phyloP scores from a whole-genome alignment of 768 basidiomycete species.

The Russula lepida region DNA sequence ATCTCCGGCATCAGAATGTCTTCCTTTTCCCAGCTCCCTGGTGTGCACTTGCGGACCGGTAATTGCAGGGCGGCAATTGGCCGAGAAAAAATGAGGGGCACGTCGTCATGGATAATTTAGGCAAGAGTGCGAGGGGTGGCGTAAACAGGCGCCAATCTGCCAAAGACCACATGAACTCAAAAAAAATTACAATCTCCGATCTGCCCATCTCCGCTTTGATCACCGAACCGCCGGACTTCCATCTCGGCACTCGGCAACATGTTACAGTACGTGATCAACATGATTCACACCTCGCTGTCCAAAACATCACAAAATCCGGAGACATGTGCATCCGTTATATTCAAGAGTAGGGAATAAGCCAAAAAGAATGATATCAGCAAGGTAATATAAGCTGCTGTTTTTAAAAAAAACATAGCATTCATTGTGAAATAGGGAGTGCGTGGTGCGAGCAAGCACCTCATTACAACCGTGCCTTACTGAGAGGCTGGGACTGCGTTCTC shows the following conservation, averaged over 20 bases:
- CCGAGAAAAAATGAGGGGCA: too few relatives aligned
- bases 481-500: neutral
- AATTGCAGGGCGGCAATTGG: too few relatives aligned
- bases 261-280: too few relatives aligned
- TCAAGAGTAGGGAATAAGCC: neutral
- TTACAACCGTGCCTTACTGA: constrained; percentile 5
- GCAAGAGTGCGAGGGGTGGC: too few relatives aligned
- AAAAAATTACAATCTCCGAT: too few relatives aligned
- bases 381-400: neutral
- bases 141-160: too few relatives aligned
- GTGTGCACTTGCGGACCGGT: too few relatives aligned
- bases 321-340: neutral
- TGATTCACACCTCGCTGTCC: neutral
- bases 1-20: too few relatives aligned
- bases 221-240: neutral
- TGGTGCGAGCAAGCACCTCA: neutral
- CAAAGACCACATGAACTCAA: too few relatives aligned
- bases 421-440: neutral
- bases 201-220: neutral
- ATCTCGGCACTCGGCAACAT: too few relatives aligned
- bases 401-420: neutral
- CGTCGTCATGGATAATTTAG: too few relatives aligned
- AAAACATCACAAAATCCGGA: neutral
- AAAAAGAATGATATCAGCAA: neutral
- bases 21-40: too few relatives aligned